Base-by-base conservation (phyloP, 2,329 filamentous ascomycete genomes). In the Metarhizium anisopliae region DNA sequence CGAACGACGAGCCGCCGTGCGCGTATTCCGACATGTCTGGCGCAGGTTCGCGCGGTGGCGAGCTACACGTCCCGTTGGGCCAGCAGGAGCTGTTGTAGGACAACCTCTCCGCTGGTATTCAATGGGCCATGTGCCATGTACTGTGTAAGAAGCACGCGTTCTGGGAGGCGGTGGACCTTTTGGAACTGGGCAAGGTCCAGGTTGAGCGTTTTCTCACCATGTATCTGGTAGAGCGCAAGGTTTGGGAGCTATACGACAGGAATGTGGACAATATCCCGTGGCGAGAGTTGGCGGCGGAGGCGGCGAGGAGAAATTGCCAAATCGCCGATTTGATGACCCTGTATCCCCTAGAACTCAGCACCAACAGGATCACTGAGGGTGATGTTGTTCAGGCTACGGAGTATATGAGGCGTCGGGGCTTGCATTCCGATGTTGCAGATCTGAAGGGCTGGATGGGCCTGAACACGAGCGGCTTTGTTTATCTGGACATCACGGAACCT, bases 81-180 rank as follows among this genome's bases (percentile, higher is more conserved):
- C 50, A 8, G 20, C 25, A 16, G 13, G 36, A 38, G 36, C 5
- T 4, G 29, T 57, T 50, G 20, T 68, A 63, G 66, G 60, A 66
- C 4, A 59, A 60, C 50, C 58, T 68, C 14, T 52, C 55, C 6
- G 58, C 61, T 49, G 65, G 66, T 0, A 55, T 62, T 16, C 62
- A 59, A 43, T 68, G 66, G 66, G 45, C 61, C 14, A 62, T 68
- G 3, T 51, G 68, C 40, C 60, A 61, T 36, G 35, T 64, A 4
- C 54, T 68, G 5, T 55, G 55, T 40, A 51, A 58, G 7, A 55
- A 51, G 2, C 47, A 63, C 32, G 55, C 60, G 1, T 67, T 68
- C 36, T 52, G 59, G 20, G 59, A 59, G 3, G 52, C 53, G 11
- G 54, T 55, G 16, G 7, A 59, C 2, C 52, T 63, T 14, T 53